Evolutionary conservation across 2,329 filamentous ascomycete species (phyloP).

Genomic region (Ceratocystiopsis sp.): DNA sequence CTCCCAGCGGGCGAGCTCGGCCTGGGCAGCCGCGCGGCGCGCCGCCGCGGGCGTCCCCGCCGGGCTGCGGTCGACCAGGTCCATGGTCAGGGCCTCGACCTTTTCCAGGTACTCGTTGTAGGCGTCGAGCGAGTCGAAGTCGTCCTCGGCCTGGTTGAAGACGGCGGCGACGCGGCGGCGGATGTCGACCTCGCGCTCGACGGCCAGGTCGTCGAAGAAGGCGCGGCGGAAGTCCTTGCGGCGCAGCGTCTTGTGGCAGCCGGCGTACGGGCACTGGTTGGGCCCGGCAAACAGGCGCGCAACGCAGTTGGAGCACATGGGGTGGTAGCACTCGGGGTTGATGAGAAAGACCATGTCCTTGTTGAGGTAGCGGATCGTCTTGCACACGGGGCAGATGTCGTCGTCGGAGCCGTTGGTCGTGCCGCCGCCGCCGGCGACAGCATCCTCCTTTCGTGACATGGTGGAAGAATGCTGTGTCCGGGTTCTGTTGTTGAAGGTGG

Average conservation of each 20-base stretch:
- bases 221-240: constrained; percentile 71
- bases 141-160: constrained; percentile 78
- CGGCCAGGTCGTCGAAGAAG: constrained; percentile 73
- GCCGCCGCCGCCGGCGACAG: not conserved
- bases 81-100: constrained; percentile 79
- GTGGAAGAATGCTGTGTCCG: too few species aligned
- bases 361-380: constrained; percentile 90
- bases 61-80: constrained; percentile 41
- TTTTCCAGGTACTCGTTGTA: constrained; percentile 94
- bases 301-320: constrained; percentile 94
- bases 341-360: constrained; percentile 87
- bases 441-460: constrained; percentile 1
- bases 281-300: constrained; percentile 89
- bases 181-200: constrained; percentile 91
- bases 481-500: too few species aligned
- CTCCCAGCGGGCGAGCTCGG: constrained; percentile 49
- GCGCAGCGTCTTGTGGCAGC: constrained; percentile 72
- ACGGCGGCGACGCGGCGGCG: constrained; percentile 59
- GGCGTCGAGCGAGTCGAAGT: constrained; percentile 68
- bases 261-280: constrained; percentile 78
- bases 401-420: constrained; percentile 9
- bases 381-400: constrained; percentile 93
- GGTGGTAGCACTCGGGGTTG: constrained; percentile 97
- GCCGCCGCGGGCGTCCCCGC: too few species aligned
- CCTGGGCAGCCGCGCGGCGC: constrained; percentile 19